Base-by-base conservation (phyloP, 2,329 filamentous ascomycete species). In the Xylariaceae sp. region DNA sequence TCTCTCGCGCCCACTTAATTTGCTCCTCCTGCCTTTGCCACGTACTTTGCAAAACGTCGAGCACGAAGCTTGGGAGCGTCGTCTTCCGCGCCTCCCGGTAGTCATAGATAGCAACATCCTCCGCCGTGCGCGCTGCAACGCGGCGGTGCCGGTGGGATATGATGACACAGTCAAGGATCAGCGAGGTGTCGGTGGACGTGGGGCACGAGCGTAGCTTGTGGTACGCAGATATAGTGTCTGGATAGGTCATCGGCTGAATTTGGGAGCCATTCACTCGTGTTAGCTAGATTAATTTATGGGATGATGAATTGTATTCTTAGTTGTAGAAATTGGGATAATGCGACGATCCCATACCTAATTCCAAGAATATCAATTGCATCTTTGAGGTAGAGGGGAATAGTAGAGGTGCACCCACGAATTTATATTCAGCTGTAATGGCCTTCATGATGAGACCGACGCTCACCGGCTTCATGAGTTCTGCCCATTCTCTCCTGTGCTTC, bases 81-180 rank as follows among this genome's bases (percentile, higher is more conserved):
- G 77, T 77, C 72, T 87, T 89, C 66, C 74, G 77, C 8, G 74
- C 81, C 21, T 72, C 68, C 24, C 70, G 74, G 70, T 91, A 91
- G 73, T 96, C 88, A 72, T 94, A 95, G 1, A 91, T 77, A 8
- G 89, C 87, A 53, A 91, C 84, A 61, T 93, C 89, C 72, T 97
- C 92, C 23, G 84, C 77, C 51, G 88, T 88, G 36, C 86, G 77
- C 3, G 92, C 91, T 7, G 90, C 89, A 11, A 84, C 77, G 16
- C 92, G 80, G 64, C 86, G 85, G 64, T 90, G 85, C 32, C 78
- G 76, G 69, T 96, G 89, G 1, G 91, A 95, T 13, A 96, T 69
- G 43, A 96, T 78, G n/a, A 84, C 68, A 43, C 79, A 81, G 61
- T 85, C 80, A 50, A 86, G 69, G 48, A 82, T 70, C 58, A 93